phyloP scores from a whole-genome alignment of 106 monocot species.

The Xerophyta viscosa region DNA sequence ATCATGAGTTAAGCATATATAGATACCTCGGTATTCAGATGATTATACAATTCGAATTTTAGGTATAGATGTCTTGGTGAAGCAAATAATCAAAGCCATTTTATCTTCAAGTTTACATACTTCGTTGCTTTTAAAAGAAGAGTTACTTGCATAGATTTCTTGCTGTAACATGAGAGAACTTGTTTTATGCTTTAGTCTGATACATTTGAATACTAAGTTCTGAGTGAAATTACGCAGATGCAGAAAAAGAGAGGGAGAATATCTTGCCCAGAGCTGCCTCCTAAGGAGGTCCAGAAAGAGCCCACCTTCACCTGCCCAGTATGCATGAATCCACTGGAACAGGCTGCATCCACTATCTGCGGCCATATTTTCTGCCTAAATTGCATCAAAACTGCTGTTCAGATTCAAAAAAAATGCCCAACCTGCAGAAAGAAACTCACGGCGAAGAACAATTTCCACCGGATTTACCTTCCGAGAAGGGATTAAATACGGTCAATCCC shows the following conservation, averaged over 20 bases:
- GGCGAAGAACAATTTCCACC: conserved; percentile 24
- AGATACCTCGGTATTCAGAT: too few relatives aligned
- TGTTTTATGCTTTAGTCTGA: too few relatives aligned
- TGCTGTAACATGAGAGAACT: too few relatives aligned
- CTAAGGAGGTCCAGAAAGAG: background rate
- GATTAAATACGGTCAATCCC: too few relatives aligned
- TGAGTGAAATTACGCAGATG: background rate
- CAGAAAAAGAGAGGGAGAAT: conserved; percentile 2
- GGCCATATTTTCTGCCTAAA: conserved; percentile 36
- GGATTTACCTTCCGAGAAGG: conserved; percentile 21
- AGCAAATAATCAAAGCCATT: too few relatives aligned
- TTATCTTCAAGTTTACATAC: too few relatives aligned
- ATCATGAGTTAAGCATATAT: too few relatives aligned
- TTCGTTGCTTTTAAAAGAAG: too few relatives aligned
- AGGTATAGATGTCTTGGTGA: too few relatives aligned
- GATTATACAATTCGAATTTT: too few relatives aligned
- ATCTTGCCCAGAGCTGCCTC: background rate
- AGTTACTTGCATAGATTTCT: too few relatives aligned
- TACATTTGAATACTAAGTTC: too few relatives aligned
- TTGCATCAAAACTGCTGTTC: conserved; percentile 22
- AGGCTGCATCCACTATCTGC: conserved; percentile 26
- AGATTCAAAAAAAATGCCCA: conserved; percentile 27
- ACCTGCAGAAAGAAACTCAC: conserved; percentile 24
- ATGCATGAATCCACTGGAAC: conserved; percentile 21
- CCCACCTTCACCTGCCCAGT: conserved; percentile 23